phyloP scores from a whole-genome alignment of 805 yeast species.

The Barnettozyma sp. region DNA sequence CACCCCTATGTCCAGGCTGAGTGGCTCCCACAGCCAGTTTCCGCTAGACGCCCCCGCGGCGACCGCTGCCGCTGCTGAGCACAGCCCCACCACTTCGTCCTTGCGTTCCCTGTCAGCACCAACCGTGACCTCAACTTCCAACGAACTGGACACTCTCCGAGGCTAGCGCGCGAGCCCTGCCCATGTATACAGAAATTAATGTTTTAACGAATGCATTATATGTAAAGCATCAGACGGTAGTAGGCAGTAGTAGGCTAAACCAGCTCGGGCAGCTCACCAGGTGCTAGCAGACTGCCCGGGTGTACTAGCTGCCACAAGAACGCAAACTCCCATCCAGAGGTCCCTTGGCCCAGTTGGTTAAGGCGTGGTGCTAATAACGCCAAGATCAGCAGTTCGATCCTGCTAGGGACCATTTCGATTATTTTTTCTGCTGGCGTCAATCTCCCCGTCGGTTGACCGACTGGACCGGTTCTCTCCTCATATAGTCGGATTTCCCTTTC shows the following conservation, averaged over 20 bases:
- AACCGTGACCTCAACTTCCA: not conserved
- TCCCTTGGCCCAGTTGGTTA: slow-evolving; percentile 57
- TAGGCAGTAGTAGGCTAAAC: no score
- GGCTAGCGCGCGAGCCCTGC: not conserved
- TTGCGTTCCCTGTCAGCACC: not conserved
- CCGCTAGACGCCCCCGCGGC: no score
- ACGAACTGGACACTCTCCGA: slow-evolving; percentile 7
- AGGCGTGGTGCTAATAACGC: slow-evolving; percentile 51
- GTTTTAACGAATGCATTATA: not conserved
- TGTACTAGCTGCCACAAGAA: not conserved
- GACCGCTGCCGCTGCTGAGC: no score
- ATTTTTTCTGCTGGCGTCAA: not conserved
- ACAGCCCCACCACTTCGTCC: slow-evolving; percentile 4
- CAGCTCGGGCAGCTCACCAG: no score
- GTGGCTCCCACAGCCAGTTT: no score
- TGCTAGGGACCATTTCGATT: slow-evolving; percentile 60
- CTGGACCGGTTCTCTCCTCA: no score
- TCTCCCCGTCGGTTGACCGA: not conserved
- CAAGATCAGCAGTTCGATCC: slow-evolving; percentile 81
- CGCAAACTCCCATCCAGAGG: no score
- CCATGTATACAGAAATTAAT: not conserved
- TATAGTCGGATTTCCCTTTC: no score
- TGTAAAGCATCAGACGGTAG: no score
- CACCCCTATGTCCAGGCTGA: no score
- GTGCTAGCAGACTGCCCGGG: not conserved